phyloP scores from a whole-genome alignment of 2,329 filamentous ascomycete genomes.

The Alternaria longipes region DNA sequence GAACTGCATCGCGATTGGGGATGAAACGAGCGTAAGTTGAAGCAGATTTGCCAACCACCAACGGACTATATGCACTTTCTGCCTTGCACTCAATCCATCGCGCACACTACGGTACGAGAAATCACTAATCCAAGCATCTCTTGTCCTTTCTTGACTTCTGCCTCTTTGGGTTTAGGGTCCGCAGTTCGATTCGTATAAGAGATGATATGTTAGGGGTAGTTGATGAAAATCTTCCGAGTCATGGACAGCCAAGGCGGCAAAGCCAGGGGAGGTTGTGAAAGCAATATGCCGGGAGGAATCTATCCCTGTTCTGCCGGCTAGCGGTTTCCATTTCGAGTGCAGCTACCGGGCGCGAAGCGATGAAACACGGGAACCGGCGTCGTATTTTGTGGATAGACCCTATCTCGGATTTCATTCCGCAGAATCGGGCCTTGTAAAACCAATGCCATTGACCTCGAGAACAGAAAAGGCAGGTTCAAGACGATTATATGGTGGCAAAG shows the following conservation, averaged over 20 bases:
- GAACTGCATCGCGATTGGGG: slow-evolving; percentile 35
- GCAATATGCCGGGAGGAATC: not conserved
- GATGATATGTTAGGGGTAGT: not conserved
- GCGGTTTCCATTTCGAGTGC: slow-evolving; percentile 2
- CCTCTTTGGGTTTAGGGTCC: slow-evolving; percentile 3
- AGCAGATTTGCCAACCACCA: not conserved
- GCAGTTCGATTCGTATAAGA: not conserved
- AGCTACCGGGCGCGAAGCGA: slow-evolving; percentile 9
- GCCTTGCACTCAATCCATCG: not conserved
- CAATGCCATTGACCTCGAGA: not conserved
- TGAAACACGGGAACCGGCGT: slow-evolving; percentile 1
- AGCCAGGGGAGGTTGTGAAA: slow-evolving; percentile 2
- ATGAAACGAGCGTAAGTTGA: not conserved
- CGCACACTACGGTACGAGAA: not conserved
- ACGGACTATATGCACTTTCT: slow-evolving; percentile 10
- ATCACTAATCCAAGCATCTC: slow-evolving; percentile 1
- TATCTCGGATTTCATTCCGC: slow-evolving; percentile 1
- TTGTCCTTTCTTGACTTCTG: slow-evolving; percentile 16
- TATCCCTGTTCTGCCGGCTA: slow-evolving; percentile 5
- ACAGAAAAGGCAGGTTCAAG: slow-evolving; percentile 8
- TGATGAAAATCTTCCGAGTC: not conserved
- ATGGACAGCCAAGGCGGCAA: slow-evolving; percentile 1
- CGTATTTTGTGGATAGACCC: slow-evolving; percentile 8
- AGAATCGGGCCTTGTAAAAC: slow-evolving; percentile 3
- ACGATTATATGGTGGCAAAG: not conserved